phyloP scores from a whole-genome alignment of 441 rosid genomes.

The Daphne laureola region DNA sequence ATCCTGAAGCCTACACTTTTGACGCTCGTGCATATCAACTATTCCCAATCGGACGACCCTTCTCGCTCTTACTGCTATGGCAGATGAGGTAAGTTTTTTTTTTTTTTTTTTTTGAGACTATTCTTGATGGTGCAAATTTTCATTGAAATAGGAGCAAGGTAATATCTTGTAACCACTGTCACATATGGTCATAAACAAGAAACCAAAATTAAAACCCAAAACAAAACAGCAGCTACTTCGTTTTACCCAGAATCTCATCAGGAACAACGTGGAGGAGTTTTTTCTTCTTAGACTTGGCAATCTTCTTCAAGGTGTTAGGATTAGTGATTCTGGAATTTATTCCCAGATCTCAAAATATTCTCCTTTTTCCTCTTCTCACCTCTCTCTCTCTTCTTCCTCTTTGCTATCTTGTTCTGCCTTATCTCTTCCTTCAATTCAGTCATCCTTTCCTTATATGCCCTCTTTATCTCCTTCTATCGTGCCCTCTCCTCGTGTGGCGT shows the following conservation, averaged over 20 bases:
- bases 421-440: constrained; percentile 83
- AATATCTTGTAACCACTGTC: neutral
- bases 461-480: constrained; percentile 65
- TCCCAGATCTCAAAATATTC: constrained; percentile 71
- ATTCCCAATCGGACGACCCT: too few species aligned
- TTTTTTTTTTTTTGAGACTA: too few species aligned
- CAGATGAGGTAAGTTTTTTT: too few species aligned
- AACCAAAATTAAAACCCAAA: constrained; percentile 3
- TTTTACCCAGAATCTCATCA: constrained; percentile 35
- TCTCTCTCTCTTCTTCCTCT: constrained; percentile 79
- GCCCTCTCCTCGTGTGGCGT: constrained; percentile 54
- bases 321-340: constrained; percentile 84
- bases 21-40: too few species aligned
- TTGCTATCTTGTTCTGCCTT: constrained; percentile 64
- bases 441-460: constrained; percentile 64
- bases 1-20: too few species aligned
- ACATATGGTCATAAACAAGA: neutral
- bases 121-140: neutral
- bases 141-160: neutral
- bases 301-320: constrained; percentile 79
- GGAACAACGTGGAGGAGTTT: constrained; percentile 73
- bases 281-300: constrained; percentile 70
- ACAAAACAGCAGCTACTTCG: constrained; percentile 3
- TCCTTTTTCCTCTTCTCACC: constrained; percentile 86
- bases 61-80: too few species aligned